Base-by-base conservation (phyloP, 306 rosid genomes). In the Citrullus mucosospermus region DNA sequence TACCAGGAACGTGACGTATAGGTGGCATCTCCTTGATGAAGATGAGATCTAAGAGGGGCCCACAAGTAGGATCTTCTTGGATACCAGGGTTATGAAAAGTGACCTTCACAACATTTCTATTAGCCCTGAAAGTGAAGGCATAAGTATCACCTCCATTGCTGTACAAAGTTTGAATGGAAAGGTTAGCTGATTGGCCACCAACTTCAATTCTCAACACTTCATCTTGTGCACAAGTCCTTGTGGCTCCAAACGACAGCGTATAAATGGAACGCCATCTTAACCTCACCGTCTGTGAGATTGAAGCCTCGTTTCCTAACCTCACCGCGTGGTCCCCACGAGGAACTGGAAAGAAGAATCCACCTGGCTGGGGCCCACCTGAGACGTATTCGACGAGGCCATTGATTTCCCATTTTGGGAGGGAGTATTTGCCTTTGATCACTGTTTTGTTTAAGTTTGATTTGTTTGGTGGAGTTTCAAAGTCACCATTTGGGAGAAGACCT, bases 321-420 rank as follows among this genome's bases (percentile, higher is more conserved):
- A 82, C 83, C 9, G 90, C 88, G 20, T 89, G 92, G 36, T 65
- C 55, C 51, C 92, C 92, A 7, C 81, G 84, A 9, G 92, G 85
- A 20, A 89, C 81, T 0, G 85, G 78, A 1, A 80, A 81, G 85
- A 59, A 85, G 77, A 78, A 87, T 3, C 92, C 88, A 3, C 90
- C 85, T 5, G 92, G 90, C 70, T 89, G 90, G 4, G 92, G 86
- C 14, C 92, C 92, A 11, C 90, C 90, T 0, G 85, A 39, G 36
- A 89, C 77, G 81, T 87, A 87, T 82, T 89, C 89, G 16, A 89
- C 90, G 56, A 79, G 44, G 36, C 90, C 90, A 17, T 56, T 44
- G 81, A 87, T 89, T 56, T 89, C 88, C 92, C 92, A 89, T 30
- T 85, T 82, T 14, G 92, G 92, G 34, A 89, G 90, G 2, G 92